These are phyloP conservation scores for Ettlia oleoabundans DNA, from an alignment of 139 green algal species.

Conservation along the genomic window DNA sequence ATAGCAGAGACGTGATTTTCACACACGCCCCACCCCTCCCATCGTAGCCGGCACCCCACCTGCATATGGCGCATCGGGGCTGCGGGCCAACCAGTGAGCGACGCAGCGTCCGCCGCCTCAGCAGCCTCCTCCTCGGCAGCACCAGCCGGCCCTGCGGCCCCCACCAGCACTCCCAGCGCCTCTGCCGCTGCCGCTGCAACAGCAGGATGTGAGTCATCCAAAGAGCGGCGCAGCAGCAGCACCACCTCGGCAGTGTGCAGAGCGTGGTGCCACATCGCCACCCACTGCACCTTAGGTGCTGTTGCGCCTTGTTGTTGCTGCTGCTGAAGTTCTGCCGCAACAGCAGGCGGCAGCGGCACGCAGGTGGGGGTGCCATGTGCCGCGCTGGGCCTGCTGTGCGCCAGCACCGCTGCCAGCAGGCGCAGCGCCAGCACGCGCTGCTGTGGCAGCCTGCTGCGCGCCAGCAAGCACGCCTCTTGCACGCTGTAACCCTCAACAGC, in stretches of 20 bases:
- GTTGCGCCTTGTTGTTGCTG: no score
- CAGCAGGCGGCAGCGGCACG: not conserved
- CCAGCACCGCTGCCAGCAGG: slow-evolving; percentile 58
- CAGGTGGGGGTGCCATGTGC: not conserved
- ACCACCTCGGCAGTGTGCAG: slow-evolving; percentile 50
- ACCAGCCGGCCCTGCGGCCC: not conserved
- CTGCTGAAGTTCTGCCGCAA: slow-evolving; percentile 11
- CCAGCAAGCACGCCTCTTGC: slow-evolving; percentile 64
- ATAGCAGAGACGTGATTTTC: no score
- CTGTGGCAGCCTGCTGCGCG: slow-evolving; percentile 51
- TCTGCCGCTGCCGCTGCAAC: slow-evolving; percentile 58
- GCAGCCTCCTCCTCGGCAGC: slow-evolving; percentile 37
- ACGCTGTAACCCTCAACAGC: slow-evolving; percentile 60
- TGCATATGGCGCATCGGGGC: slow-evolving; percentile 27
- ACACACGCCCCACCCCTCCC: not conserved
- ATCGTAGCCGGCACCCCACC: not conserved
- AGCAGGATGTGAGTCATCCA: slow-evolving; percentile 57
- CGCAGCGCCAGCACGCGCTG: slow-evolving; percentile 63
- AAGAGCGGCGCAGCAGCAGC: slow-evolving; percentile 58
- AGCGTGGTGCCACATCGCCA: slow-evolving; percentile 61
- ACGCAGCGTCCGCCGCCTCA: slow-evolving; percentile 45
- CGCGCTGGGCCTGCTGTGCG: slow-evolving; percentile 31
- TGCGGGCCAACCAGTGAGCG: slow-evolving; percentile 38
- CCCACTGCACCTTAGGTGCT: not conserved
- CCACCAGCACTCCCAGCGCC: slow-evolving; percentile 55